A percentile compares a stretch with the other conserved stretches of the same genome.
phyloP scores from a whole-genome alignment of 352 stramenopile genomes.

The Phytophthora pistaciae region DNA sequence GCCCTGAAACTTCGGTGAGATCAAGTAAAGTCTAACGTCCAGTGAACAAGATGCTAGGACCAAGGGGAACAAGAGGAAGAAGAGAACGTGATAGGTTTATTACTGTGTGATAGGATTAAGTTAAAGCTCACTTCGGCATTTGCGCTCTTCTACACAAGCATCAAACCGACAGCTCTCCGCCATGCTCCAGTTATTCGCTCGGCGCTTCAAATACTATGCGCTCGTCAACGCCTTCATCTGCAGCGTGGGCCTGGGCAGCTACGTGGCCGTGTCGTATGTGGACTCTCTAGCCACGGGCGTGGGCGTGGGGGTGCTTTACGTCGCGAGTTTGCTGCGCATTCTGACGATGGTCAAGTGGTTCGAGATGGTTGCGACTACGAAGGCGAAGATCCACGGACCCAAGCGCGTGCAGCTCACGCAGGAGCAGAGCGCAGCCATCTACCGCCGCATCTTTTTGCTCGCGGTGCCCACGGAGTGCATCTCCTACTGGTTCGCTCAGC shows the following conservation, averaged over 20 bases:
- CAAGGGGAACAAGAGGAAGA: too few relatives aligned
- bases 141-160: too few relatives aligned
- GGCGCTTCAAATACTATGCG: conserved; percentile 81
- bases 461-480: conserved; percentile 78
- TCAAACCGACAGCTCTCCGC: too few relatives aligned
- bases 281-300: conserved; percentile 9
- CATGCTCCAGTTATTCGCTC: conserved; percentile 38
- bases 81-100: too few relatives aligned
- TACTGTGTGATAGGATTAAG: too few relatives aligned
- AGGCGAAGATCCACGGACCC: conserved; percentile 67
- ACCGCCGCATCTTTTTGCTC: conserved; percentile 68
- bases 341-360: conserved; percentile 77
- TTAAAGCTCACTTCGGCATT: not conserved
- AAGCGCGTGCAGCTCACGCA: conserved; percentile 62
- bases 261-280: conserved; percentile 22
- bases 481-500: conserved; percentile 60
- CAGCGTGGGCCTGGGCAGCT: conserved; percentile 51
- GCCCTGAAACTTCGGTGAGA: too few relatives aligned
- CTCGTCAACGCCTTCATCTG: conserved; percentile 89
- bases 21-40: too few relatives aligned
- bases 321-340: conserved; percentile 60
- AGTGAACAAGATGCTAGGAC: too few relatives aligned
- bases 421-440: conserved; percentile 54
- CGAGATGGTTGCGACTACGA: conserved; percentile 82
- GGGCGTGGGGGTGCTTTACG: conserved; percentile 48